Conservation (phyloP, 371 early-diverging fungal genomes). For the Haplosporangium sp. region DNA sequence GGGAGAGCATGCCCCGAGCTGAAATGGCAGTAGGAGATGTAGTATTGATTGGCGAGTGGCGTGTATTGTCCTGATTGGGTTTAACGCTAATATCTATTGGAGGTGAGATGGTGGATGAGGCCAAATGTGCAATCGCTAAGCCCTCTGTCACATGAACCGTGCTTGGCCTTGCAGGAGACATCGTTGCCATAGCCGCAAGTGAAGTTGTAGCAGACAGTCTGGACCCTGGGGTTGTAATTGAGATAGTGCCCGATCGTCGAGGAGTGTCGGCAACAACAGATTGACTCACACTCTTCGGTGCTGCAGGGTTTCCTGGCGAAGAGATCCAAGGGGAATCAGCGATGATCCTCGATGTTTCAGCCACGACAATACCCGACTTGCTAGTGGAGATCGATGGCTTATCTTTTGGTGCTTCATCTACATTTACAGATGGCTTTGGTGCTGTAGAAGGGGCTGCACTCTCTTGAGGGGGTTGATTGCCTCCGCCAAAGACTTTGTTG, state of each 20-base stretch:
- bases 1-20: conserved; percentile 19
- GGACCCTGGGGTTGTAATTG: conserved; percentile 17
- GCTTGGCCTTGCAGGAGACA: conserved; percentile 35
- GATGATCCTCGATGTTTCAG: conserved; percentile 39
- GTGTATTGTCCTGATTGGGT: background rate
- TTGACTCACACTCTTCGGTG: conserved; percentile 7
- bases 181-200: conserved; percentile 35
- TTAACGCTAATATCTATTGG: conserved; percentile 36
- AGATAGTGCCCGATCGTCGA: conserved; percentile 12
- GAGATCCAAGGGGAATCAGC: conserved; percentile 48
- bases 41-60: conserved; percentile 2
- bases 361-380: conserved; percentile 32
- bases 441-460: conserved; percentile 1
- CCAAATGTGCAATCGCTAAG: background rate
- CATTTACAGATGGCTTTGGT: background rate
- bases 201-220: conserved; percentile 39
- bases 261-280: conserved; percentile 4
- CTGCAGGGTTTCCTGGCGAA: conserved; percentile 13
- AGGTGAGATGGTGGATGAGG: conserved; percentile 2
- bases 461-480: conserved; percentile 1
- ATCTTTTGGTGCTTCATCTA: conserved; percentile 7
- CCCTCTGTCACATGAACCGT: conserved; percentile 22
- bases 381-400: conserved; percentile 28
- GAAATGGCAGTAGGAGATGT: conserved; percentile 16
- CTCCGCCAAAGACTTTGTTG: conserved; percentile 49